These are phyloP conservation scores for Typha latifolia DNA, from an alignment of 176 grass and related monocot genomes.

Conservation along the genomic window DNA sequence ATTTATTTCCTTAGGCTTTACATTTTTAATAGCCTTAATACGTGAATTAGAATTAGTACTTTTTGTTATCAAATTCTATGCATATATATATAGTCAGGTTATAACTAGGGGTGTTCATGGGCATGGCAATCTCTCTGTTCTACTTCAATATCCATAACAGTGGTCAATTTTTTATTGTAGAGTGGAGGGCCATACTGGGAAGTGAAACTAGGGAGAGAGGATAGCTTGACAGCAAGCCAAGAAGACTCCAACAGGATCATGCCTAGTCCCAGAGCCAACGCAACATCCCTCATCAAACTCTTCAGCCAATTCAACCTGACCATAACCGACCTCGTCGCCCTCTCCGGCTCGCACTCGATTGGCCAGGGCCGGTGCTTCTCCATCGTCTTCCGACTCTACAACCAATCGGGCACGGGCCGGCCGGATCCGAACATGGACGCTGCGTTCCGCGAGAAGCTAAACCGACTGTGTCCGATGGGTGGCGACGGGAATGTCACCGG, in stretches of 20 bases:
- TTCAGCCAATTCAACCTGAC: conserved; percentile 61
- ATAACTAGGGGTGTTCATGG: no score
- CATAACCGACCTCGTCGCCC: conserved; percentile 64
- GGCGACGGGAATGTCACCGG: conserved; percentile 58
- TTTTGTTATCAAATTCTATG: no score
- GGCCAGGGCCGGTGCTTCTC: conserved; percentile 86
- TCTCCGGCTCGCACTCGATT: conserved; percentile 85
- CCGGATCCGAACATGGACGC: conserved; percentile 88
- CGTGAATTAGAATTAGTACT: neutral
- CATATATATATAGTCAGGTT: no score
- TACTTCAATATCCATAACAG: neutral
- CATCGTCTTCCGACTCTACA: conserved; percentile 85
- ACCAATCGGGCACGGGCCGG: conserved; percentile 68
- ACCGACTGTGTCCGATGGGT: conserved; percentile 45
- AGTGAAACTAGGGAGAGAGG: conserved; percentile 64
- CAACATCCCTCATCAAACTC: conserved; percentile 48
- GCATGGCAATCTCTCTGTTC: no score
- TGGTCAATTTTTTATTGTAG: conserved; percentile 20
- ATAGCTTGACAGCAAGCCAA: conserved; percentile 70
- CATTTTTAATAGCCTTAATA: neutral
- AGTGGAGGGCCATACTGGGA: conserved; percentile 76
- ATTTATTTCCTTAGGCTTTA: neutral
- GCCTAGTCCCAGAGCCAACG: conserved; percentile 78
- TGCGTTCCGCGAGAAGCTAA: conserved; percentile 30
- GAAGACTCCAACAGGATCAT: conserved; percentile 66